phyloP scores from a whole-genome alignment of 352 stramenopile species.

The Phytophthora colocasiae region DNA sequence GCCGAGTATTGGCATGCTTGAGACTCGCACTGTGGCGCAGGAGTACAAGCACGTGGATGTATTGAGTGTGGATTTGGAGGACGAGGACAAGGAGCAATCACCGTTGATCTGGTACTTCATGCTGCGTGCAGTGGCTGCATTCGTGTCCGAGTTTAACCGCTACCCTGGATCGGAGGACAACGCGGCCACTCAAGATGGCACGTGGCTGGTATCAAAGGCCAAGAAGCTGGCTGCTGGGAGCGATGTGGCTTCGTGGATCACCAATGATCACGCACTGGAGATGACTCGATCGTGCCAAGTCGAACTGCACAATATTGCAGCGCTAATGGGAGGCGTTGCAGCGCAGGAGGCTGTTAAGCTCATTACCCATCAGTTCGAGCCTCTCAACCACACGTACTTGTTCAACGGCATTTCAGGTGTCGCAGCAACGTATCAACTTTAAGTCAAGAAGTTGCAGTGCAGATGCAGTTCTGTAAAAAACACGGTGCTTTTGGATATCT shows the following conservation, averaged over 20 bases:
- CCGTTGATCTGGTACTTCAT: constrained; percentile 96
- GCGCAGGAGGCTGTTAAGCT: constrained; percentile 98
- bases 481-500: neutral
- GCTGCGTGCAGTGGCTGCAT: constrained; percentile 80
- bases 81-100: constrained; percentile 88
- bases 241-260: constrained; percentile 62
- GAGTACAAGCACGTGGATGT: constrained; percentile 82
- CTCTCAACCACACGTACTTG: constrained; percentile 97
- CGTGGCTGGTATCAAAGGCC: constrained; percentile 66
- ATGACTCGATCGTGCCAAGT: constrained; percentile 93
- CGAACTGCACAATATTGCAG: constrained; percentile 95
- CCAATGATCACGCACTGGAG: constrained; percentile 85
- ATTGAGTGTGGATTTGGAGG: constrained; percentile 73
- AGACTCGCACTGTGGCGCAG: constrained; percentile 84
- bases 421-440: constrained; percentile 81
- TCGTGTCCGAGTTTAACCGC: constrained; percentile 60
- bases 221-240: constrained; percentile 44
- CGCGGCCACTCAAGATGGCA: constrained; percentile 59
- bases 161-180: constrained; percentile 86
- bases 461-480: neutral
- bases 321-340: constrained; percentile 96
- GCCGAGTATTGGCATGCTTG: constrained; percentile 82
- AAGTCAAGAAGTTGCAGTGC: constrained; percentile 2
- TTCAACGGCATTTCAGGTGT: constrained; percentile 96
- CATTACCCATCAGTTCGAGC: constrained; percentile 98